A percentile compares a stretch with the other conserved stretches of the same genome.
Evolutionary conservation across 257 asterid genomes (phyloP).

Genomic region (Orobanche coerulescens): DNA sequence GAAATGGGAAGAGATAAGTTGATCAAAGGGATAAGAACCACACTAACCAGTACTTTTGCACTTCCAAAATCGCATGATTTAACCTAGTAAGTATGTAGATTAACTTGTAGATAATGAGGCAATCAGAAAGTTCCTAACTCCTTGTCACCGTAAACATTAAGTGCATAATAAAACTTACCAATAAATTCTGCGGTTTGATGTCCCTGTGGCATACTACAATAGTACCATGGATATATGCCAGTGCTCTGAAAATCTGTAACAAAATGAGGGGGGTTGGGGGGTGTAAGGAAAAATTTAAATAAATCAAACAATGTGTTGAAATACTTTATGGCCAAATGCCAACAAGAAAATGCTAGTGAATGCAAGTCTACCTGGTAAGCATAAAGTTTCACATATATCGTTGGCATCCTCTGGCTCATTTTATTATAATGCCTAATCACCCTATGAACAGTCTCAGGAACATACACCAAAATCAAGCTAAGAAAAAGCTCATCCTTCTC

Average conservation of each 20-base stretch:
- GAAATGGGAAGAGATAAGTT: background rate
- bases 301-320: no score
- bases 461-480: conserved; percentile 76
- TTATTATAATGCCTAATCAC: conserved; percentile 73
- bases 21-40: background rate
- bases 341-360: background rate
- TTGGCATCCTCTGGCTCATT: conserved; percentile 78
- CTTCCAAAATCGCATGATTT: conserved; percentile 94
- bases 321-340: no score
- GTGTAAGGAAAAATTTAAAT: no score
- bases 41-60: conserved; percentile 67
- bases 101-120: conserved; percentile 42
- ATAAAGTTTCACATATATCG: conserved; percentile 68
- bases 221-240: conserved; percentile 65
- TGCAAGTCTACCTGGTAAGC: conserved; percentile 52
- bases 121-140: background rate
- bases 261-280: no score
- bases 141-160: background rate
- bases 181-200: conserved; percentile 72
- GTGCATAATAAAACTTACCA: conserved; percentile 34
- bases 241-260: conserved; percentile 61
- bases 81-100: conserved; percentile 86
- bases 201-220: conserved; percentile 92
- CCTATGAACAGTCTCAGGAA: conserved; percentile 74
- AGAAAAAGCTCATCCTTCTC: conserved; percentile 74